Evolutionary conservation across 257 asterid genomes (phyloP), one percentile per base, ranked within the genome.

Genomic region (Voacanga thouarsii): DNA sequence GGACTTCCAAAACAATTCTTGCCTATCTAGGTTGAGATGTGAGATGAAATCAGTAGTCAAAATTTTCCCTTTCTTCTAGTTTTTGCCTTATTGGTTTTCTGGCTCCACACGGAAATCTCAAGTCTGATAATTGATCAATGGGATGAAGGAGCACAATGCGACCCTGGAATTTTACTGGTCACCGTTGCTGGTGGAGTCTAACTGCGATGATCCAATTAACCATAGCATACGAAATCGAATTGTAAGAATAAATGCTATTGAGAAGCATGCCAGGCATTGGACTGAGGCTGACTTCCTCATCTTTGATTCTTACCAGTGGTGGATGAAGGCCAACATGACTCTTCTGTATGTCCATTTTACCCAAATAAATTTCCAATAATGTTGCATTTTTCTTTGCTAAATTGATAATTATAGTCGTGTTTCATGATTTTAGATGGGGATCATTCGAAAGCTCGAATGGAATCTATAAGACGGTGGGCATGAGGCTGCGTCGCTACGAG

Each of bases 81-180:
- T 33, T 2, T 1, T 33, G 37, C 37, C 37, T 33, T 33, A 2
- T 33, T 33, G 37, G 37, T 33, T 33, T 33, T 33, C 2, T 60
- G 30, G 67, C 26, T 60, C 41, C 19, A 33, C 41, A 37, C 71
- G 16, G 41, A 30, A 37, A 8, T 33, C 21, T 65, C 37, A 33
- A 33, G 37, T 33, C 37, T 33, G 37, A 15, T 41, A 65, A 16
- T 30, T 81, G 44, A 70, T 72, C 44, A 6, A 19, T 14, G 16
- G 59, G 30, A 33, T 80, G 86, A 77, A 92, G 97, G 96, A 90
- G n/a, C 89, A 87, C 86, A 92, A 94, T 87, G 97, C 93, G 5
- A 84, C 85, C 76, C 85, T 94, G 33, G 97, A 92, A 63, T 92
- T 92, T 33, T 94, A 94, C 57, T 94, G 98, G 98, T 90, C 93